A percentile compares a stretch with the other conserved stretches of the same genome.
phyloP scores from a whole-genome alignment of 805 yeast genomes.

The Candida germanica region DNA sequence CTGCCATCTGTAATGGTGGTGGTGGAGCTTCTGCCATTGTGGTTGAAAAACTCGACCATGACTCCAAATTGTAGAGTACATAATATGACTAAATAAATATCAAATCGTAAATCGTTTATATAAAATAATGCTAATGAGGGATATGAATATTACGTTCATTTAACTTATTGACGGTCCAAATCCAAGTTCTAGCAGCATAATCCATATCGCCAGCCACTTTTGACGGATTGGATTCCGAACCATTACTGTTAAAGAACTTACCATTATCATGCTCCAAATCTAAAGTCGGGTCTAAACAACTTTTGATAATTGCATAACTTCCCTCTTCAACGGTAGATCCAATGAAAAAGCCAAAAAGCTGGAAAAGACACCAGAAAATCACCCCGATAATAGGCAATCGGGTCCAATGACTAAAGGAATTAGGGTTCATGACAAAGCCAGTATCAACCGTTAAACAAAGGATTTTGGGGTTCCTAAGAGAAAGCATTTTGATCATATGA shows the following conservation, averaged over 20 bases:
- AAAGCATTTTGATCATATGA: conserved; percentile 63
- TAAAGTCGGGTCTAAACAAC: conserved; percentile 54
- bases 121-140: conserved; percentile 11
- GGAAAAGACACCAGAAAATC: conserved; percentile 68
- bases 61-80: conserved; percentile 30
- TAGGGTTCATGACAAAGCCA: conserved; percentile 82
- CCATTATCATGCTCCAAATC: conserved; percentile 61
- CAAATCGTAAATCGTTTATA: not conserved
- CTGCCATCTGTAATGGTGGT: conserved; percentile 98
- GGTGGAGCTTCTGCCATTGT: conserved; percentile 97
- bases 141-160: conserved; percentile 20
- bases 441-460: conserved; percentile 72
- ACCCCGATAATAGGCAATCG: conserved; percentile 75
- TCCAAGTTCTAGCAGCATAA: conserved; percentile 70
- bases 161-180: conserved; percentile 48
- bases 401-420: conserved; percentile 73
- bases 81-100: not conserved
- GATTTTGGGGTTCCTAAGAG: conserved; percentile 64
- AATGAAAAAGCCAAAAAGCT: conserved; percentile 61
- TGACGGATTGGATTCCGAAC: conserved; percentile 51
- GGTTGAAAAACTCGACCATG: conserved; percentile 58
- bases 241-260: conserved; percentile 61
- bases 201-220: conserved; percentile 52
- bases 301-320: conserved; percentile 57
- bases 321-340: conserved; percentile 77